Percentiles rank a stretch among this genome's conserved stretches.
phyloP scores from a whole-genome alignment of 495 filamentous ascomycete genomes.

The Penicillium silybi region DNA sequence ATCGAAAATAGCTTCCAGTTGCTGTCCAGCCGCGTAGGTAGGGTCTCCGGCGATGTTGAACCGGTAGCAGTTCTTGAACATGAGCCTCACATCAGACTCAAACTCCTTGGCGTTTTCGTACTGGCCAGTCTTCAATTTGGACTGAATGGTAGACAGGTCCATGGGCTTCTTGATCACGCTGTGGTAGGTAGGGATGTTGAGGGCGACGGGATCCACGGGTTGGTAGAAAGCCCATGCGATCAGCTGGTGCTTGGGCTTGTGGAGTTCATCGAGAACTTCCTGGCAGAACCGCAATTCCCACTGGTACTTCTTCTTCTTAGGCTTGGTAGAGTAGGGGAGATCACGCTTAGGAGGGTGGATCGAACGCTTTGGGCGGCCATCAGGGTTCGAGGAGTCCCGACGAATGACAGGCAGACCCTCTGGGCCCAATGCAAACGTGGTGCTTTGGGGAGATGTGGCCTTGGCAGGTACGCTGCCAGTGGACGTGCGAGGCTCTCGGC shows the following conservation, averaged over 20 bases:
- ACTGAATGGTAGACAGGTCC: conserved; percentile 76
- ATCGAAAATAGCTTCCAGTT: conserved; percentile 69
- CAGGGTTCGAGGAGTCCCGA: conserved; percentile 73
- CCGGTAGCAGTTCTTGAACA: conserved; percentile 84
- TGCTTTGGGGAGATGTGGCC: conserved; percentile 48
- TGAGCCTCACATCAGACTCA: conserved; percentile 72
- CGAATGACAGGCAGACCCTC: conserved; percentile 90
- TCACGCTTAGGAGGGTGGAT: conserved; percentile 92
- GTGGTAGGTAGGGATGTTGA: conserved; percentile 92
- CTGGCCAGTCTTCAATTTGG: conserved; percentile 73
- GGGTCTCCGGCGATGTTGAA: conserved; percentile 84
- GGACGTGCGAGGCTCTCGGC: conserved; percentile 51
- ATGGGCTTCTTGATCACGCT: conserved; percentile 94
- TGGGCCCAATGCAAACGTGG: conserved; percentile 76
- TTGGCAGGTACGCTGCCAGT: conserved; percentile 34
- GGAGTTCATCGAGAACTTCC: conserved; percentile 70
- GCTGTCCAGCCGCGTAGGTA: conserved; percentile 64
- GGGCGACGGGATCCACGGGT: conserved; percentile 88
- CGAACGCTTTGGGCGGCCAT: conserved; percentile 84
- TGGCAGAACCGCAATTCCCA: conserved; percentile 89
- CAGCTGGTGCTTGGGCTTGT: conserved; percentile 63
- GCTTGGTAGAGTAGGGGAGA: conserved; percentile 76
- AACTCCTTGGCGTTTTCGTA: conserved; percentile 85
- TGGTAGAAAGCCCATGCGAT: conserved; percentile 67
- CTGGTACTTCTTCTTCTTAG: conserved; percentile 87